Percentiles rank a stretch among this genome's conserved stretches.
Evolutionary conservation across 1,139 yeast species (phyloP).

Genomic region (Wickerhamomyces sp.): DNA sequence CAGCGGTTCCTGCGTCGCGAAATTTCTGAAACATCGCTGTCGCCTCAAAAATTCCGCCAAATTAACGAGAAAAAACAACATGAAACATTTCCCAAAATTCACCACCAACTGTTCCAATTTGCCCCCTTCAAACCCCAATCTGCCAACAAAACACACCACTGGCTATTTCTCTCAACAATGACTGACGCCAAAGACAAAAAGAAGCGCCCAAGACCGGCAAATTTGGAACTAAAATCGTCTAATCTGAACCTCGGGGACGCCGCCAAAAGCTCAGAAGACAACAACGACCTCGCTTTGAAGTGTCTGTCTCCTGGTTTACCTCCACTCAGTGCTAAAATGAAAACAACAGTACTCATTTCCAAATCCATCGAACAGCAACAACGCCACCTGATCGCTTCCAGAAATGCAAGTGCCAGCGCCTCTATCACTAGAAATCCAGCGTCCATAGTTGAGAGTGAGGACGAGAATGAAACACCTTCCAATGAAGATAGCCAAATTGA

Average conservation of each 20-base stretch:
- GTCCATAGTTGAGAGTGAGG: conserved; percentile 15
- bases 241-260: conserved; percentile 9
- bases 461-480: conserved; percentile 1
- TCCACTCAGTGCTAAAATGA: conserved; percentile 41
- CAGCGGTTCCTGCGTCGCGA: too few relatives aligned
- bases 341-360: conserved; percentile 39
- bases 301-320: conserved; percentile 42
- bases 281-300: conserved; percentile 24
- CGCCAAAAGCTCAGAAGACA: conserved; percentile 9
- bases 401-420: conserved; percentile 20
- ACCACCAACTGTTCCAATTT: too few relatives aligned
- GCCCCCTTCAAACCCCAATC: too few relatives aligned
- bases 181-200: conserved; percentile 12
- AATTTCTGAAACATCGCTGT: too few relatives aligned
- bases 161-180: too few relatives aligned
- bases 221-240: conserved; percentile 18
- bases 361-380: conserved; percentile 46
- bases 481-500: conserved; percentile 10
- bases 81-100: too few relatives aligned
- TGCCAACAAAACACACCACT: too few relatives aligned
- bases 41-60: too few relatives aligned
- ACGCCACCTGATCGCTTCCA: conserved; percentile 39
- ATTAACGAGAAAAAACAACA: too few relatives aligned
- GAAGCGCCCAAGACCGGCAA: conserved; percentile 26
- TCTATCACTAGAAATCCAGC: neutral